Evolutionary conservation across 257 asterid species (phyloP).

Genomic region (Sherardia arvensis): DNA sequence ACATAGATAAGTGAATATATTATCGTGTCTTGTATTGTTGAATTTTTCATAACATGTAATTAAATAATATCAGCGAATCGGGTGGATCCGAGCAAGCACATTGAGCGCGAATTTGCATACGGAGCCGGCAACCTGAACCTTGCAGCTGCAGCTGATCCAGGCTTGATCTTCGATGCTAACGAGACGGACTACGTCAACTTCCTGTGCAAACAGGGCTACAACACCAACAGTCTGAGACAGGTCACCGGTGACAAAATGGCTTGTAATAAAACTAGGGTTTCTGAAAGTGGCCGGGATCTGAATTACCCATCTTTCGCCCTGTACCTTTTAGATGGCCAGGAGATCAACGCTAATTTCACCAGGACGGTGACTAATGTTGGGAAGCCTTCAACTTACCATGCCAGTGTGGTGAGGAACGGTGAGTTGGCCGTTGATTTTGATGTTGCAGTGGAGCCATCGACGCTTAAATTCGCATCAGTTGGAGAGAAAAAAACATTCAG

Average conservation of each 20-base stretch:
- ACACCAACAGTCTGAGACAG: background rate
- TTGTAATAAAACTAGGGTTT: background rate
- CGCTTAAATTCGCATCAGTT: constrained; percentile 29
- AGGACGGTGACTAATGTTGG: constrained; percentile 14
- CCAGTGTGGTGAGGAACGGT: background rate
- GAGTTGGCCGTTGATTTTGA: background rate
- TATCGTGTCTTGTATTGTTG: no score
- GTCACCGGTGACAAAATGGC: constrained; percentile 7
- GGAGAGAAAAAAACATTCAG: constrained; percentile 47
- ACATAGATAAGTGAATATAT: no score
- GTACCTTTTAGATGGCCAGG: constrained; percentile 5
- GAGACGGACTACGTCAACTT: constrained; percentile 8
- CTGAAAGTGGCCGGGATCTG: constrained; percentile 8
- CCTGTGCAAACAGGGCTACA: constrained; percentile 16
- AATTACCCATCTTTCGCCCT: constrained; percentile 16
- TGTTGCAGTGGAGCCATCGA: constrained; percentile 24
- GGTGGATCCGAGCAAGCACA: constrained; percentile 3
- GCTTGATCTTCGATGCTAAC: constrained; percentile 8
- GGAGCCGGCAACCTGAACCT: constrained; percentile 16
- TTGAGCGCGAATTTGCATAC: constrained; percentile 10
- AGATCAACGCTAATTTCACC: constrained; percentile 5
- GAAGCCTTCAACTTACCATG: background rate
- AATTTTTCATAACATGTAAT: background rate
- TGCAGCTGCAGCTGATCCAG: constrained; percentile 1
- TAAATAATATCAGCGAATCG: background rate